Evolutionary conservation across 768 basidiomycete species (phyloP).

Genomic region (Coprinellus aureogranulatus): DNA sequence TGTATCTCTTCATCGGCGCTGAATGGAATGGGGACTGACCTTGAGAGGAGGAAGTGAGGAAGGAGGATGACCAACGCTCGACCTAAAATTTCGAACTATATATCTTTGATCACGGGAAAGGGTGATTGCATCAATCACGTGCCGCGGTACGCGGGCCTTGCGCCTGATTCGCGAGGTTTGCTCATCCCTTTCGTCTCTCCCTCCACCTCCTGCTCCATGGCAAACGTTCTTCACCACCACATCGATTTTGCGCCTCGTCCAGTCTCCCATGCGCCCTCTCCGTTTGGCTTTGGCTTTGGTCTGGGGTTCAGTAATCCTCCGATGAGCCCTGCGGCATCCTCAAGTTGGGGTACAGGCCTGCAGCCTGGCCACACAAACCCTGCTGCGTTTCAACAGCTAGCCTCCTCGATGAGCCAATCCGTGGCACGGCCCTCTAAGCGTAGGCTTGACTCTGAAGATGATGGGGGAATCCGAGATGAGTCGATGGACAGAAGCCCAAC

Average conservation of each 20-base stretch:
- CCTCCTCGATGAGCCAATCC: slow-evolving; percentile 48
- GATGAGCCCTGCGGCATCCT: slow-evolving; percentile 35
- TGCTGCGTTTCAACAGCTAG: slow-evolving; percentile 53
- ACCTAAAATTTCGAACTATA: background rate
- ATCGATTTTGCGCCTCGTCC: slow-evolving; percentile 62
- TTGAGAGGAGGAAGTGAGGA: slow-evolving; percentile 16
- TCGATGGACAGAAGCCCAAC: slow-evolving; percentile 86
- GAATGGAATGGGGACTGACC: slow-evolving; percentile 26
- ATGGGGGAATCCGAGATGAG: slow-evolving; percentile 51
- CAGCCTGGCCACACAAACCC: slow-evolving; percentile 50
- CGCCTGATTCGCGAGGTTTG: background rate
- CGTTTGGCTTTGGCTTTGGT: slow-evolving; percentile 75
- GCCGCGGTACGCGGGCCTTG: background rate
- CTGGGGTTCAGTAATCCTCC: slow-evolving; percentile 44
- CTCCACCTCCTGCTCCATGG: slow-evolving; percentile 44
- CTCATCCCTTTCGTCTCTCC: slow-evolving; percentile 13
- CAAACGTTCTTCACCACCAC: slow-evolving; percentile 67
- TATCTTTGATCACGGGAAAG: background rate
- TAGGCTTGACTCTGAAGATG: slow-evolving; percentile 68
- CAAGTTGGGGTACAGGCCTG: slow-evolving; percentile 46
- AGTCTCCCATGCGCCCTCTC: slow-evolving; percentile 57
- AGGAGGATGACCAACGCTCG: slow-evolving; percentile 13
- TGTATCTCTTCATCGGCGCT: slow-evolving; percentile 57
- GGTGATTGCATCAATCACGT: background rate
- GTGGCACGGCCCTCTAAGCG: slow-evolving; percentile 30